These are phyloP conservation scores for Sugiyamaella paludigena DNA, from an alignment of 1,139 yeast genomes.

Conservation along the genomic window DNA sequence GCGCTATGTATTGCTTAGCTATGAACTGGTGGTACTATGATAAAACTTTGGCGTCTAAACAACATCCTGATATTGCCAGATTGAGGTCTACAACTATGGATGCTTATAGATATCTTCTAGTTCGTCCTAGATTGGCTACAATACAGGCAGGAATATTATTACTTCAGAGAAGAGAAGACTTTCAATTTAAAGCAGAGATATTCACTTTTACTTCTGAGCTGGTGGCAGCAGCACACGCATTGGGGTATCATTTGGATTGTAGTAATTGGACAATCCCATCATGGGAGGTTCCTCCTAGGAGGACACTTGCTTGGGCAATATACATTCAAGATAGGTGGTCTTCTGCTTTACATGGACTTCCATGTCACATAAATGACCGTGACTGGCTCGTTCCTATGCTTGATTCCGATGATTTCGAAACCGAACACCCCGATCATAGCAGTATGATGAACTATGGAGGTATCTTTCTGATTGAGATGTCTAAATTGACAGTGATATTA, in stretches of 20 bases:
- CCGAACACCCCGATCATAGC: background rate
- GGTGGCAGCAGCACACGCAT: slow-evolving; percentile 73
- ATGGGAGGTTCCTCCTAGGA: slow-evolving; percentile 81
- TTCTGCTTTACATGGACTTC: slow-evolving; percentile 26
- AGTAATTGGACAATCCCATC: slow-evolving; percentile 74
- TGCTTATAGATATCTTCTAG: slow-evolving; percentile 33
- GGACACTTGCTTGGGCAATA: slow-evolving; percentile 86
- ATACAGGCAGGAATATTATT: slow-evolving; percentile 39
- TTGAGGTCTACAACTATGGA: slow-evolving; percentile 35
- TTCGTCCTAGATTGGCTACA: slow-evolving; percentile 37
- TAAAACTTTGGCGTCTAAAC: slow-evolving; percentile 24
- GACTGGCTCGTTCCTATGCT: slow-evolving; percentile 29
- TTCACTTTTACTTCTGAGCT: slow-evolving; percentile 82
- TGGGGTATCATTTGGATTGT: slow-evolving; percentile 79
- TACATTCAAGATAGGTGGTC: slow-evolving; percentile 84
- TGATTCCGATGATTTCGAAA: slow-evolving; percentile 26
- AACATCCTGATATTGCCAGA: slow-evolving; percentile 31
- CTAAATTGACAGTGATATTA: slow-evolving; percentile 21
- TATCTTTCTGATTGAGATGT: slow-evolving; percentile 18
- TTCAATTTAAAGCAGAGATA: slow-evolving; percentile 41
- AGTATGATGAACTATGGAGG: slow-evolving; percentile 5
- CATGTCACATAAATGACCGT: slow-evolving; percentile 26
- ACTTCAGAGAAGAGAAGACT: slow-evolving; percentile 32
- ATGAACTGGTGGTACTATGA: slow-evolving; percentile 36
- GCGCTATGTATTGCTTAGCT: slow-evolving; percentile 37